Evolutionary conservation across 768 basidiomycete genomes (phyloP).

Genomic region (Neoboletus brunneissimus): DNA sequence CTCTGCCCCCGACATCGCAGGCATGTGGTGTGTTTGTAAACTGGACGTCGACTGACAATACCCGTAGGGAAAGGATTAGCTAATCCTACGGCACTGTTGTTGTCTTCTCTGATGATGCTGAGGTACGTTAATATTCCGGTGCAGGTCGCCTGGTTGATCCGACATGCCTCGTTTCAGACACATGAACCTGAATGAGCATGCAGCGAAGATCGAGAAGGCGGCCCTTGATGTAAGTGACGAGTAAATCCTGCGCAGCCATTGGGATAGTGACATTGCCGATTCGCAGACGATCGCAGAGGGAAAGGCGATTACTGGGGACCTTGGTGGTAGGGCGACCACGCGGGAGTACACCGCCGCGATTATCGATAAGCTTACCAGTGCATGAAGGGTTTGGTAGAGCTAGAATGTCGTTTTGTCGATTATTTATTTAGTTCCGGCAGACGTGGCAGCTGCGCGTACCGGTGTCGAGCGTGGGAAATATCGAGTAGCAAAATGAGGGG

Average conservation of each 20-base stretch:
- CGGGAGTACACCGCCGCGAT: constrained; percentile 88
- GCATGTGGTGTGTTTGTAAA: constrained; percentile 37
- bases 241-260: background rate
- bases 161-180: constrained; percentile 53
- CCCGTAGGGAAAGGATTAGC: constrained; percentile 80
- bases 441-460: constrained; percentile 6
- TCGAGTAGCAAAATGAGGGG: constrained; percentile 14
- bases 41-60: background rate
- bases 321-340: constrained; percentile 91
- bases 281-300: constrained; percentile 94
- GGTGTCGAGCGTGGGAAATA: constrained; percentile 29
- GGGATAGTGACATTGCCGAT: constrained; percentile 4
- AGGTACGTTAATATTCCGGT: constrained; percentile 50
- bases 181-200: constrained; percentile 85
- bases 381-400: constrained; percentile 14
- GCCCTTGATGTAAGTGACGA: constrained; percentile 69
- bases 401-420: constrained; percentile 19
- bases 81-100: constrained; percentile 97
- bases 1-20: constrained; percentile 98
- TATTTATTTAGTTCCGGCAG: constrained; percentile 1
- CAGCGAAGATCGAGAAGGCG: constrained; percentile 89
- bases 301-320: constrained; percentile 89
- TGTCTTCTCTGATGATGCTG: constrained; percentile 98
- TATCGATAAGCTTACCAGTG: constrained; percentile 59
- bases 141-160: constrained; percentile 18